A percentile compares a stretch with the other conserved stretches of the same genome.
phyloP scores from a whole-genome alignment of 495 filamentous ascomycete genomes.

The Xylaria curta region DNA sequence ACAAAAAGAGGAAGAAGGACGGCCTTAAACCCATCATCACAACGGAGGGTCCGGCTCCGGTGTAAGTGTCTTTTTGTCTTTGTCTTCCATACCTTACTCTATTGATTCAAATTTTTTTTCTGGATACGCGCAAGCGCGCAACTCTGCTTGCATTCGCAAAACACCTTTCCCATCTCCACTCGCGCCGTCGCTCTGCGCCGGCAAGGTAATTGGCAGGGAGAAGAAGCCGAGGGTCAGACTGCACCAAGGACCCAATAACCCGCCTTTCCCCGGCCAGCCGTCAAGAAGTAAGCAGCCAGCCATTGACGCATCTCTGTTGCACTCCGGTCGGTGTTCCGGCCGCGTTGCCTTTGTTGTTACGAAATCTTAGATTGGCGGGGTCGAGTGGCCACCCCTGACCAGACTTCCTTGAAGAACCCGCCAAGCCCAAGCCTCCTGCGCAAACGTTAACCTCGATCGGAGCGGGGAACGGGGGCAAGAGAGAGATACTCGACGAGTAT shows the following conservation, averaged over 20 bases:
- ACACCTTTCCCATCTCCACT: background rate
- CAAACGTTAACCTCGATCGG: conserved; percentile 9
- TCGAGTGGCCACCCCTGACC: conserved; percentile 19
- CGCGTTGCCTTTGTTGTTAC: background rate
- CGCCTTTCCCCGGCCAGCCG: background rate
- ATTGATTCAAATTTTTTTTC: conserved; percentile 22
- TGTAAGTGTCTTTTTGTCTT: conserved; percentile 47
- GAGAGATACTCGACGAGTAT: conserved; percentile 3
- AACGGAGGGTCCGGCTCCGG: conserved; percentile 64
- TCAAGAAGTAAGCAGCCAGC: background rate
- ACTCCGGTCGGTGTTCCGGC: conserved; percentile 14
- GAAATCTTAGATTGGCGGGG: conserved; percentile 22
- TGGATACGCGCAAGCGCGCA: conserved; percentile 17
- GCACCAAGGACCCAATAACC: background rate
- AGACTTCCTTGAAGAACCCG: conserved; percentile 10
- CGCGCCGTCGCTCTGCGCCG: background rate
- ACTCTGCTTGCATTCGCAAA: background rate
- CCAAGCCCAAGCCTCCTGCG: background rate
- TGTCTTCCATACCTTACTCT: conserved; percentile 27
- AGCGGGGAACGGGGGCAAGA: background rate
- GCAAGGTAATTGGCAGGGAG: background rate
- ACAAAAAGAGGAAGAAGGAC: conserved; percentile 89
- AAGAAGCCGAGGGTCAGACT: background rate
- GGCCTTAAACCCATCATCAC: conserved; percentile 91
- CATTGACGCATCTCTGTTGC: conserved; percentile 13